Evolutionary conservation across 2,329 filamentous ascomycete genomes (phyloP).

Genomic region (Xylariaceae sp.): DNA sequence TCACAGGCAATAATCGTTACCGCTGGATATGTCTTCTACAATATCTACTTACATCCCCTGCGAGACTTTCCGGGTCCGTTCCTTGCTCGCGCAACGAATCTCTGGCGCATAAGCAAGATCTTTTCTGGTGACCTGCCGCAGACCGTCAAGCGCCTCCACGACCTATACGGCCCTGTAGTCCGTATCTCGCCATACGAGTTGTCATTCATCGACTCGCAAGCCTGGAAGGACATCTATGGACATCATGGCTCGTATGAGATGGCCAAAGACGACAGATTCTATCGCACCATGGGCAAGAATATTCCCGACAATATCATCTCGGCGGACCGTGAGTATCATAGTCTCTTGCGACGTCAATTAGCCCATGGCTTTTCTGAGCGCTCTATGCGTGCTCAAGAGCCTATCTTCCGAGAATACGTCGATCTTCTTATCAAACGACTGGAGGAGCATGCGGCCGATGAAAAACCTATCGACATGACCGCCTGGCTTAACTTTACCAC

Average conservation of each 20-base stretch:
- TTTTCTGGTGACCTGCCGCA: slow-evolving; percentile 6
- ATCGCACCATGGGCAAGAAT: slow-evolving; percentile 8
- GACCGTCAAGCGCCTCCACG: slow-evolving; percentile 11
- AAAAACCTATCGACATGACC: slow-evolving; percentile 15
- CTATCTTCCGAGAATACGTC: slow-evolving; percentile 31
- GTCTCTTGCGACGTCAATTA: slow-evolving; percentile 21
- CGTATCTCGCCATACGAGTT: slow-evolving; percentile 21
- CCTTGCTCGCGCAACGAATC: slow-evolving; percentile 7
- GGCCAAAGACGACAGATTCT: slow-evolving; percentile 15
- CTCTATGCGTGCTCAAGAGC: slow-evolving; percentile 32
- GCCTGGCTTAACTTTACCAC: slow-evolving; percentile 31
- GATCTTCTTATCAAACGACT: slow-evolving; percentile 30
- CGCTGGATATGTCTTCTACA: slow-evolving; percentile 9
- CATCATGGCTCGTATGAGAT: slow-evolving; percentile 18
- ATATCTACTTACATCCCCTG: slow-evolving; percentile 24
- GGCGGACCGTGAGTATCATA: slow-evolving; percentile 11
- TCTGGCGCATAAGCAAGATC: slow-evolving; percentile 10
- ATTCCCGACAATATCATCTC: slow-evolving; percentile 8
- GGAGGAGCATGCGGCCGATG: background rate
- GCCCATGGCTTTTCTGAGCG: slow-evolving; percentile 32
- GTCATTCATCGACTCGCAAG: slow-evolving; percentile 14
- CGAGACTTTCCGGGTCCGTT: slow-evolving; percentile 23
- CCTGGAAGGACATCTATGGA: slow-evolving; percentile 27
- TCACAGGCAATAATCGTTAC: background rate
- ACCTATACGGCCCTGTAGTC: slow-evolving; percentile 23